A percentile compares a stretch with the other conserved stretches of the same genome.
These are phyloP conservation scores for Trichothecium roseum DNA, from an alignment of 2,329 filamentous ascomycete species.

Conservation along the genomic window DNA sequence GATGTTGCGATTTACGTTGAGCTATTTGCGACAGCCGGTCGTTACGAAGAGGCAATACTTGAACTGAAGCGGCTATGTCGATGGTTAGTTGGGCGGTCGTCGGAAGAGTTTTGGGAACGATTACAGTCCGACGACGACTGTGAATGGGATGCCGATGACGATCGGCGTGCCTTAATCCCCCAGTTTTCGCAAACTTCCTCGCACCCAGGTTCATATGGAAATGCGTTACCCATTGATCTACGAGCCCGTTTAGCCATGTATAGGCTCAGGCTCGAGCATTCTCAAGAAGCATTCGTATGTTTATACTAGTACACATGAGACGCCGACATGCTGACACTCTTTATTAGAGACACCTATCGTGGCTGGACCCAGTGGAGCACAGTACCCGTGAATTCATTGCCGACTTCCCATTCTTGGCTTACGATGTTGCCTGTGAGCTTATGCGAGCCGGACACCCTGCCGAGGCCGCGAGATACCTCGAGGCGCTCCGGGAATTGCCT, in stretches of 20 bases:
- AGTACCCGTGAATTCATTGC: conserved; percentile 35
- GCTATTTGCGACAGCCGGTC: conserved; percentile 56
- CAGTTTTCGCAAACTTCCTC: conserved; percentile 49
- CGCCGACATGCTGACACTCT: conserved; percentile 2
- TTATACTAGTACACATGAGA: background rate
- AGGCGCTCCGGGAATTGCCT: conserved; percentile 38
- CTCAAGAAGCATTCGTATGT: conserved; percentile 65
- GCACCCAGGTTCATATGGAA: conserved; percentile 53
- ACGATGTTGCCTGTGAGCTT: conserved; percentile 48
- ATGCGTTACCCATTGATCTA: conserved; percentile 68
- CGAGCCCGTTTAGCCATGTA: conserved; percentile 76
- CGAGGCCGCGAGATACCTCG: conserved; percentile 44
- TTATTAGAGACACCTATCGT: conserved; percentile 51
- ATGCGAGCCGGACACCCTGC: conserved; percentile 14
- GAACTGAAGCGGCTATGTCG: conserved; percentile 64
- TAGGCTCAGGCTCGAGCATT: conserved; percentile 59
- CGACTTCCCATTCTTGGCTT: conserved; percentile 70
- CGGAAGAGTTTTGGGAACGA: conserved; percentile 70
- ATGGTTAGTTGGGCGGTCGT: conserved; percentile 69
- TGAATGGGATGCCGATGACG: conserved; percentile 74
- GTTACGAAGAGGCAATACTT: conserved; percentile 54
- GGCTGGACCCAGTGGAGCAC: conserved; percentile 56
- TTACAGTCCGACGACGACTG: conserved; percentile 68
- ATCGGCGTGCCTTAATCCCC: conserved; percentile 51
- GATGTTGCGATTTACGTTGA: conserved; percentile 81